Conservation (phyloP, 2,329 filamentous ascomycete species). For the Ilyonectria sp. region DNA sequence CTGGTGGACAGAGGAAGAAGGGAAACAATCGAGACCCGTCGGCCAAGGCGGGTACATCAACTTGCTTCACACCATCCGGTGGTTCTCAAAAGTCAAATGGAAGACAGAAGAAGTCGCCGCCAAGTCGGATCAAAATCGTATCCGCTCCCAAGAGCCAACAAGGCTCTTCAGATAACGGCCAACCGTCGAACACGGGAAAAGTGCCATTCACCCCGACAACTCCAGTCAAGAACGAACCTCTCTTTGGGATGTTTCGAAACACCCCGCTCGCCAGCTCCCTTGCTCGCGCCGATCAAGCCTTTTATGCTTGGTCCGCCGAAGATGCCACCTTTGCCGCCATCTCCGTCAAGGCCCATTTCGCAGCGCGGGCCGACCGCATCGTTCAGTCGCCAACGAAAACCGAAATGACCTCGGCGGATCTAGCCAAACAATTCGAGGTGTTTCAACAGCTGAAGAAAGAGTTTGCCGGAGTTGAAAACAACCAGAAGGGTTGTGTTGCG, state of each 20-base stretch:
- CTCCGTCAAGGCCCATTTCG: slow-evolving; percentile 38
- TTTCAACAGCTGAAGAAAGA: slow-evolving; percentile 28
- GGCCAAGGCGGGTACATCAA: background rate
- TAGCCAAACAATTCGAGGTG: slow-evolving; percentile 5
- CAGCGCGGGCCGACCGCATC: slow-evolving; percentile 40
- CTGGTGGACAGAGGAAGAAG: slow-evolving; percentile 25
- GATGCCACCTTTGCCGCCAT: slow-evolving; percentile 42
- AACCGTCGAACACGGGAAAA: background rate
- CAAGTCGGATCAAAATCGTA: background rate
- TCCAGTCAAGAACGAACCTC: slow-evolving; percentile 30
- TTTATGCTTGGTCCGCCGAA: slow-evolving; percentile 47
- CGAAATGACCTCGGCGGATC: background rate
- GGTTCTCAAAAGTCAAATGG: background rate
- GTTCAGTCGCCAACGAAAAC: slow-evolving; percentile 2
- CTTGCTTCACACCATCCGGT: background rate
- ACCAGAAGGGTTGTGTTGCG: slow-evolving; percentile 29
- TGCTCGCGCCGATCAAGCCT: slow-evolving; percentile 17
- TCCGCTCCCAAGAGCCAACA: background rate
- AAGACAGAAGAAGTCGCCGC: too few relatives aligned
- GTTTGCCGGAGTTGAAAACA: slow-evolving; percentile 38
- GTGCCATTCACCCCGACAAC: background rate
- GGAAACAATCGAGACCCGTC: background rate
- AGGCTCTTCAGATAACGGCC: background rate
- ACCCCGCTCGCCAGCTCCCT: slow-evolving; percentile 28
- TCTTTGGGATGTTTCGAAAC: slow-evolving; percentile 43